Conservation (phyloP, 495 filamentous ascomycete species). For the Penicillium desertorum region DNA sequence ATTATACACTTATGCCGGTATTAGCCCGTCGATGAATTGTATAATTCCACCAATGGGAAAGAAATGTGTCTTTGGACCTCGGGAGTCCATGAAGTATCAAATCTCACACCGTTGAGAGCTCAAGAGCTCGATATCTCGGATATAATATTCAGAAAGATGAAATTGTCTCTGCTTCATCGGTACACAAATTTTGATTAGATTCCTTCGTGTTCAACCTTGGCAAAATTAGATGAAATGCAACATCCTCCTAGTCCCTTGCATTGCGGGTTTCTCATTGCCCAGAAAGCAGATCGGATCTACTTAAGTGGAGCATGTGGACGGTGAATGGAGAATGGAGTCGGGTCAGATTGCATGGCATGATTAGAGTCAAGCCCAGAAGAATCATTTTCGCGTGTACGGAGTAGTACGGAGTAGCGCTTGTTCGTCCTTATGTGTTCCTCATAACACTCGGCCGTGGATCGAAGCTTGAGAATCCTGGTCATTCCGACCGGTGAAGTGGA, state of each 20-base stretch:
- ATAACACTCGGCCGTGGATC: no score
- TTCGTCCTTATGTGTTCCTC: no score
- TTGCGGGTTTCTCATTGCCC: background rate
- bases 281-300: slow-evolving; percentile 2
- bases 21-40: background rate
- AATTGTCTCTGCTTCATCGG: no score
- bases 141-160: background rate
- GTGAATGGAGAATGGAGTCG: background rate
- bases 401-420: background rate
- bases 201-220: background rate
- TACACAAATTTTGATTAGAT: background rate
- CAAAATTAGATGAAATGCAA: background rate
- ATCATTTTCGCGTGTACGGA: background rate
- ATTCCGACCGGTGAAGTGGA: background rate
- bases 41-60: background rate
- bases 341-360: background rate
- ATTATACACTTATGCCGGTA: background rate
- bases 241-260: background rate
- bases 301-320: slow-evolving; percentile 4
- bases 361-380: background rate
- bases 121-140: background rate
- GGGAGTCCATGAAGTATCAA: background rate
- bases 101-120: background rate
- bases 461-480: no score
- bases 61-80: no score